Conservation (phyloP, 306 rosid genomes). For the Ormosia emarginata region DNA sequence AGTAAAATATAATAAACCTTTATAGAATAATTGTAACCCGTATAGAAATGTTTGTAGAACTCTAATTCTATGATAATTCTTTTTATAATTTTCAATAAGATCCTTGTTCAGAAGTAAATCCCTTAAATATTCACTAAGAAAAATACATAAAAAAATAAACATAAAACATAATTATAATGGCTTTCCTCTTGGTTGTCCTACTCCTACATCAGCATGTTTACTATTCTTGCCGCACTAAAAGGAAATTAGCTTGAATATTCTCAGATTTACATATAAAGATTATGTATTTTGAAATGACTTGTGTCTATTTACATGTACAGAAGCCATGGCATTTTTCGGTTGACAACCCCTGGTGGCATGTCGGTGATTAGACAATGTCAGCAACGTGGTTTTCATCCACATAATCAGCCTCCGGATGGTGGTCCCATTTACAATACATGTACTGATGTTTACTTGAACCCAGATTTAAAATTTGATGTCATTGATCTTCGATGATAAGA, state of each 20-base stretch:
- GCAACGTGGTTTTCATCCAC: slow-evolving; percentile 92
- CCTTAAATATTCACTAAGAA: neutral
- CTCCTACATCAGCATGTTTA: neutral
- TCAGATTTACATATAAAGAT: neutral
- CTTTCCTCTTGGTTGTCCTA: neutral
- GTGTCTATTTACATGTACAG: slow-evolving; percentile 41
- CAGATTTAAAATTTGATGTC: slow-evolving; percentile 76
- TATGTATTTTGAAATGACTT: slow-evolving; percentile 1
- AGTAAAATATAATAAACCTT: neutral
- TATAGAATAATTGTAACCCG: neutral
- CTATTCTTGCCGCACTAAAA: neutral
- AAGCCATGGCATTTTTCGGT: slow-evolving; percentile 90
- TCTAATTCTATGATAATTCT: neutral
- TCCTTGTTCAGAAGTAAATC: neutral
- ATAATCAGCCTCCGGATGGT: slow-evolving; percentile 81
- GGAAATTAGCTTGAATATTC: neutral
- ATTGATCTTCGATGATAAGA: slow-evolving; percentile 77
- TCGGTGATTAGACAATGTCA: slow-evolving; percentile 83
- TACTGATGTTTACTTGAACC: slow-evolving; percentile 94
- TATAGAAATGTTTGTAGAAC: neutral
- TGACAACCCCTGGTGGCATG: slow-evolving; percentile 93
- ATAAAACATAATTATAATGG: neutral
- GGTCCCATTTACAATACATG: slow-evolving; percentile 81
- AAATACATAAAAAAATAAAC: neutral
- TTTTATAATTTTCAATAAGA: neutral